Evolutionary conservation across 345 rosid species (phyloP).

Genomic region (Trapa incisa): DNA sequence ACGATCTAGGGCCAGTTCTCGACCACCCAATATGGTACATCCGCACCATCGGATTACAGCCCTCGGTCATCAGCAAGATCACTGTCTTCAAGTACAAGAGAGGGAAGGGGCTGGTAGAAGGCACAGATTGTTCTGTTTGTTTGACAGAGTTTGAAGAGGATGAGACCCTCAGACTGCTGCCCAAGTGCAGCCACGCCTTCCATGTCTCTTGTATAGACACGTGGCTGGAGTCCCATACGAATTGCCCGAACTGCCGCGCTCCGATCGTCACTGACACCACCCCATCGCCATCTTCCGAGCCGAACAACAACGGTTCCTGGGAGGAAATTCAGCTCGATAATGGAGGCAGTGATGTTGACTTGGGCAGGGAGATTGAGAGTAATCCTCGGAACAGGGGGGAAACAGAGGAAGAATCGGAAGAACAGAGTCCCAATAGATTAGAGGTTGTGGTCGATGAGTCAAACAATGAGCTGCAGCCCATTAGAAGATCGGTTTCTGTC

Average conservation of each 20-base stretch:
- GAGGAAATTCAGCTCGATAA: constrained; percentile 16
- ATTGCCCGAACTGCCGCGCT: constrained; percentile 55
- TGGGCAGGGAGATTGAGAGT: background rate
- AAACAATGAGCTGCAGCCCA: constrained; percentile 19
- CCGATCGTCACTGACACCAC: constrained; percentile 22
- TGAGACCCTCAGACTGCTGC: constrained; percentile 46
- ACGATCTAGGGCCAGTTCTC: constrained; percentile 28
- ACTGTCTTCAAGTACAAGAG: constrained; percentile 35
- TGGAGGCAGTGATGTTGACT: constrained; percentile 10
- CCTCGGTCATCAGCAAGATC: constrained; percentile 42
- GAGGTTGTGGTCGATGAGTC: constrained; percentile 11
- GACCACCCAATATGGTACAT: constrained; percentile 71
- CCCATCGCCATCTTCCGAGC: constrained; percentile 6
- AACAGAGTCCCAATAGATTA: constrained; percentile 9
- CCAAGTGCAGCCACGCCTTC: constrained; percentile 72
- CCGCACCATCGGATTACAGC: constrained; percentile 45
- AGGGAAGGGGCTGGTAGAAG: constrained; percentile 42
- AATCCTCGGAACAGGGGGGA: constrained; percentile 6
- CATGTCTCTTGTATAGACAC: constrained; percentile 63
- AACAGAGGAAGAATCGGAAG: constrained; percentile 9
- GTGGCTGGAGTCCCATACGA: constrained; percentile 64
- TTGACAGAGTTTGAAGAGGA: constrained; percentile 59
- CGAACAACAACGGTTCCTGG: constrained; percentile 1
- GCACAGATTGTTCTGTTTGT: constrained; percentile 73
- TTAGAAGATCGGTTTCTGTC: constrained; percentile 66